Base-by-base conservation (phyloP, 495 filamentous ascomycete genomes). In the Parachaetomium inaequale region DNA sequence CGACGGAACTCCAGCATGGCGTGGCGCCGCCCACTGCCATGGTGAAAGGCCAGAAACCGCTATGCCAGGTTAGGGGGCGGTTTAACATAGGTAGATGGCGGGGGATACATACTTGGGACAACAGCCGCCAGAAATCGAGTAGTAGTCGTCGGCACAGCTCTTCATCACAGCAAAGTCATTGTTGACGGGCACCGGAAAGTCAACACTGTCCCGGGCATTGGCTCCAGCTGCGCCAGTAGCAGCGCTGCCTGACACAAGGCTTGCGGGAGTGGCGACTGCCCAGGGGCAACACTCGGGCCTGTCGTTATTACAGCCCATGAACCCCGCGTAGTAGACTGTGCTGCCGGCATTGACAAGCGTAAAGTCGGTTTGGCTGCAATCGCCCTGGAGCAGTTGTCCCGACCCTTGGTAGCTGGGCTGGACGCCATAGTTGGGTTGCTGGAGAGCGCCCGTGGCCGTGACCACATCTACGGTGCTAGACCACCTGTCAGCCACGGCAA, bases 281-380 rank as follows among this genome's bases (percentile, higher is more conserved):
- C 63, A 73, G 0, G 67, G 71, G 11, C 71, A 73, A 46, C 71
- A 71, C 29, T 70, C 63, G 7, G 71, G 71, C 2, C 63, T 42
- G 54, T 70, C 55, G 2, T 55, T 58, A 34, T 61, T 63, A 50
- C 69, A 73, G n/a, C 71, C 71, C 19, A 63, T 34, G 50, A 71
- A 70, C 11, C 63, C 68, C 5, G 65, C 71, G 26, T 61, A 70
- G 53, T 63, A 71, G 4, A 62, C 63, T 1, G 69, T 70, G 47
- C 23, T 63, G 14, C 65, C 65, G 25, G 63, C 69, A 50, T 71
- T 58, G 21, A 71, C 67, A 10, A 66, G 67, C 3, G 71, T 71
- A 60, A 71, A 73, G 14, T 56, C 63, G 34, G 68, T 66, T 17
- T 51, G 8, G 15, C 58, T 58, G 55, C 71, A 73, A 2, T 49